Conservation (phyloP, 129 eudicot species). For the Chrysanthemum seticuspe region DNA sequence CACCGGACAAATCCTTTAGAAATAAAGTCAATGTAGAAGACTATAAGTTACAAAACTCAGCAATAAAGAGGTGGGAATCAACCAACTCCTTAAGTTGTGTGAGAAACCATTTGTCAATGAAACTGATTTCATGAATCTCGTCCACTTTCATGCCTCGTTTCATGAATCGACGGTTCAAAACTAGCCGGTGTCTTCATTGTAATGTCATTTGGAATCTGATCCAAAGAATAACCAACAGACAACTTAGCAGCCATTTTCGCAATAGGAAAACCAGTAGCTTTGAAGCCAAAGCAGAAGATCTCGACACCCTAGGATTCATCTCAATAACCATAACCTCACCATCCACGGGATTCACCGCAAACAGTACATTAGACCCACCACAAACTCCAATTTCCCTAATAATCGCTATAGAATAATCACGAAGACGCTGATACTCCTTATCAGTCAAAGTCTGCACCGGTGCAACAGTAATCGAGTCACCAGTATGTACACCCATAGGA, state of each 20-base stretch:
- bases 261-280: slow-evolving; percentile 97
- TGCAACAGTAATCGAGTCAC: slow-evolving; percentile 93
- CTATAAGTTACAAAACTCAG: too few relatives aligned
- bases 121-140: slow-evolving; percentile 72
- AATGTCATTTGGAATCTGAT: slow-evolving; percentile 96
- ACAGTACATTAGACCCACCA: slow-evolving; percentile 97
- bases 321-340: slow-evolving; percentile 98
- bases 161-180: slow-evolving; percentile 89
- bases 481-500: slow-evolving; percentile 94
- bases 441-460: slow-evolving; percentile 95
- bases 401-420: slow-evolving; percentile 95
- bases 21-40: too few relatives aligned
- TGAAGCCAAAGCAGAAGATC: slow-evolving; percentile 94
- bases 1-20: too few relatives aligned
- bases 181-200: slow-evolving; percentile 96
- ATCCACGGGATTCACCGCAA: slow-evolving; percentile 85
- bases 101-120: slow-evolving; percentile 86
- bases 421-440: slow-evolving; percentile 86
- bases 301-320: slow-evolving; percentile 95
- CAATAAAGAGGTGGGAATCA: too few relatives aligned
- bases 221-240: slow-evolving; percentile 94
- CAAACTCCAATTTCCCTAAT: slow-evolving; percentile 98
- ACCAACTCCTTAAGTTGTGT: slow-evolving; percentile 89
- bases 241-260: slow-evolving; percentile 98
- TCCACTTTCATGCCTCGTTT: slow-evolving; percentile 87